These are phyloP conservation scores for Musa schizocarpa DNA, from an alignment of 176 grass and related monocot species.

Conservation along the genomic window DNA sequence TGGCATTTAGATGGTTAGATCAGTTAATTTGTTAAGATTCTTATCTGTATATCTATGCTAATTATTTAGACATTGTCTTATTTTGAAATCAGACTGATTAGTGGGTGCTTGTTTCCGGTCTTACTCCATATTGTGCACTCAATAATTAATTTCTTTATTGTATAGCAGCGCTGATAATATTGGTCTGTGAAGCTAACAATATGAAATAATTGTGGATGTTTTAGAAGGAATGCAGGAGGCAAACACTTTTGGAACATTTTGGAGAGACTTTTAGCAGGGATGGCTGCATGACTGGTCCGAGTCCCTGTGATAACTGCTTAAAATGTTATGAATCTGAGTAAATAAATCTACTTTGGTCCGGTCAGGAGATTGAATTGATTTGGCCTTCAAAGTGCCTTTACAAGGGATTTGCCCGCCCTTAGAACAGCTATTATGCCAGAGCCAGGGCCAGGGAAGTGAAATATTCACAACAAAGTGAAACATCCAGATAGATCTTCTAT, in stretches of 20 bases:
- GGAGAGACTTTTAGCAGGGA: constrained; percentile 51
- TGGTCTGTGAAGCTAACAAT: background rate
- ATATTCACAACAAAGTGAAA: too few species aligned
- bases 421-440: too few species aligned
- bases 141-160: too few species aligned
- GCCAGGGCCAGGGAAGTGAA: too few species aligned
- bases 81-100: too few species aligned
- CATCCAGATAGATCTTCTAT: too few species aligned
- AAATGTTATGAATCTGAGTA: constrained; percentile 30
- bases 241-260: constrained; percentile 68
- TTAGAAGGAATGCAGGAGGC: constrained; percentile 73
- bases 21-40: background rate
- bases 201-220: background rate
- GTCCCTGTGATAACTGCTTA: constrained; percentile 79
- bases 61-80: too few species aligned
- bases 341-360: background rate
- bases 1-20: background rate
- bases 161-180: background rate
- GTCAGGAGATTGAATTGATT: background rate
- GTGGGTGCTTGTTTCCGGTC: too few species aligned
- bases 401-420: background rate
- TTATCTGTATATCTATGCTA: too few species aligned
- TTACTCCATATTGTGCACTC: too few species aligned
- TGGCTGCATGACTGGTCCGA: constrained; percentile 52
- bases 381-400: background rate